A percentile compares a stretch with the other conserved stretches of the same genome.
Conservation (phyloP, 2,329 filamentous ascomycete species). For the Fusarium proliferatum region DNA sequence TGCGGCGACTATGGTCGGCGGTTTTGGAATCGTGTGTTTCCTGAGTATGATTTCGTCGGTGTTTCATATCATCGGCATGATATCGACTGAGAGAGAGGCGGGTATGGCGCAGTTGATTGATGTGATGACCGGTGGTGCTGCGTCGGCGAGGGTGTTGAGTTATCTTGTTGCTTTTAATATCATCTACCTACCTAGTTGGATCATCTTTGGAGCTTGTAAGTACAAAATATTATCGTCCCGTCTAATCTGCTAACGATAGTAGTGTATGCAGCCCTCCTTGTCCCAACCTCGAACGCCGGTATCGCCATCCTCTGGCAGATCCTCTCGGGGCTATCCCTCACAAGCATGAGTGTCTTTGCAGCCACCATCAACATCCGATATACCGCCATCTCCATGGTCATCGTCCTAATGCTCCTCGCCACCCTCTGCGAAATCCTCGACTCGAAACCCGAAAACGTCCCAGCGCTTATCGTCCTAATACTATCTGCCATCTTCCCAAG, state of each 20-base stretch:
- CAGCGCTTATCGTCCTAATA: not conserved
- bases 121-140: constrained; percentile 81
- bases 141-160: constrained; percentile 73
- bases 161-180: constrained; percentile 79
- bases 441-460: not conserved
- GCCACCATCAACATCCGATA: constrained; percentile 7
- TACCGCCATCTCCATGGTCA: not conserved
- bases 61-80: constrained; percentile 63
- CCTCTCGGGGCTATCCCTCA: not conserved
- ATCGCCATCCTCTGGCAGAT: not conserved
- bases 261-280: constrained; percentile 58
- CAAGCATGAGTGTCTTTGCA: not conserved
- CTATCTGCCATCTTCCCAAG: not conserved
- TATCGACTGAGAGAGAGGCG: constrained; percentile 81
- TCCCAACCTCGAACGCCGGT: not conserved
- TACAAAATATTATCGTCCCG: rapidly evolving
- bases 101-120: constrained; percentile 87
- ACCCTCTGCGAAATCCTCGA: not conserved
- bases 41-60: constrained; percentile 9
- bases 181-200: constrained; percentile 81
- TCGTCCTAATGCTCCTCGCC: not conserved
- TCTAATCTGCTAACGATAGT: not conserved
- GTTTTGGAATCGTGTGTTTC: constrained; percentile 1
- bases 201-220: constrained; percentile 49
- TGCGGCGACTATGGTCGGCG: not conserved